Percentiles rank a stretch among this genome's conserved stretches.
phyloP scores from a whole-genome alignment of 2,329 filamentous ascomycete species.

The Elsinoe australis region DNA sequence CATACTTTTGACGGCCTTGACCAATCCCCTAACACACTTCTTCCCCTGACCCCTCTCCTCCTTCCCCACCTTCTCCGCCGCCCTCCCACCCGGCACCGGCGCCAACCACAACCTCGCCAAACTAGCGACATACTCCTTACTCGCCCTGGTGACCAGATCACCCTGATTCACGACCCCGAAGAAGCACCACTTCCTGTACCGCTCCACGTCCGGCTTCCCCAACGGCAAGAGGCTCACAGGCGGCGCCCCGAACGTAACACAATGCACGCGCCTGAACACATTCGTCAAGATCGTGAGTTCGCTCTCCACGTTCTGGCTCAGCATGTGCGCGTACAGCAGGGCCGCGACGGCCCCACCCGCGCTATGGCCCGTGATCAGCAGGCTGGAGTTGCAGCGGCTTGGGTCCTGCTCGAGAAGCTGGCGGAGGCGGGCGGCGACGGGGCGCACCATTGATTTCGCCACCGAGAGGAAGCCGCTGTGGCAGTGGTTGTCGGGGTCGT shows the following conservation, averaged over 20 bases:
- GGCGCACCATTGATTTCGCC: conserved; percentile 36
- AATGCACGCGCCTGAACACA: conserved; percentile 72
- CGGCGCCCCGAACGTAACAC: conserved; percentile 77
- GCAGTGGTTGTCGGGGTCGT: conserved; percentile 14
- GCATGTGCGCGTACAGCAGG: conserved; percentile 75
- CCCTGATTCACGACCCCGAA: conserved; percentile 78
- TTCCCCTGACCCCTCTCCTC: conserved; percentile 8
- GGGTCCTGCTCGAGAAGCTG: conserved; percentile 50
- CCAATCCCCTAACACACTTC: conserved; percentile 16
- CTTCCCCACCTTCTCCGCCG: conserved; percentile 11
- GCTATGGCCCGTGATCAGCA: conserved; percentile 79
- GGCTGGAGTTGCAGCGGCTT: conserved; percentile 54
- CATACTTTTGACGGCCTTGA: conserved; percentile 8
- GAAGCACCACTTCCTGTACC: conserved; percentile 60
- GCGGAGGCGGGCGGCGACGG: conserved; percentile 42
- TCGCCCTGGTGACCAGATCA: conserved; percentile 69
- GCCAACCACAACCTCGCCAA: conserved; percentile 63
- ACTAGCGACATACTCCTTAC: conserved; percentile 66
- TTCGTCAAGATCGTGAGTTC: conserved; percentile 62
- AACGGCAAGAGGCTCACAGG: conserved; percentile 67
- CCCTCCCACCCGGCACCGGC: conserved; percentile 41
- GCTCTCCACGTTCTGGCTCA: conserved; percentile 53
- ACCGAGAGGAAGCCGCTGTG: conserved; percentile 33
- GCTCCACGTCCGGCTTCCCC: conserved; percentile 43
- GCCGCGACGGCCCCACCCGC: conserved; percentile 78